These are phyloP conservation scores for Wallacemonas sp. DNA, from an alignment of 208 protist species.

Conservation along the genomic window DNA sequence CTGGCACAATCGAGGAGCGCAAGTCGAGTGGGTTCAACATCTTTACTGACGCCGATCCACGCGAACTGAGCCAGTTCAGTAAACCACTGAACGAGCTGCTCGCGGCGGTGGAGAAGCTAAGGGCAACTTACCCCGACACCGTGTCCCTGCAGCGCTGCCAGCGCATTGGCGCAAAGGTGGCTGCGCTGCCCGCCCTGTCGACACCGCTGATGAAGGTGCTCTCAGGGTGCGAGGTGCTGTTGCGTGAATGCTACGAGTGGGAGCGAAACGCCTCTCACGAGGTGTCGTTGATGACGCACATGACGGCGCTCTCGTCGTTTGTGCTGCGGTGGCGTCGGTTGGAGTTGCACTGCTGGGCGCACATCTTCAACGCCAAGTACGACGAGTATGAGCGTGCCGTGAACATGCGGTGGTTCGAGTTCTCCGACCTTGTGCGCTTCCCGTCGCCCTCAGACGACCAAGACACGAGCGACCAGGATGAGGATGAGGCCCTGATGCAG, in stretches of 20 bases:
- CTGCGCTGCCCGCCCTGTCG: slow-evolving; percentile 80
- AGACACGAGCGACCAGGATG: slow-evolving; percentile 3
- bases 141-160: slow-evolving; percentile 83
- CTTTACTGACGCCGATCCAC: slow-evolving; percentile 84
- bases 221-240: slow-evolving; percentile 94
- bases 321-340: slow-evolving; percentile 97
- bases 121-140: slow-evolving; percentile 89
- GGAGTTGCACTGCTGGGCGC: slow-evolving; percentile 95
- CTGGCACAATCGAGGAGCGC: slow-evolving; percentile 46
- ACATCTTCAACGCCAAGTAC: slow-evolving; percentile 83
- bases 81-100: slow-evolving; percentile 65
- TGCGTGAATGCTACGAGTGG: slow-evolving; percentile 95
- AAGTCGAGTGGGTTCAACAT: slow-evolving; percentile 81
- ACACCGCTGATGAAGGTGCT: slow-evolving; percentile 94
- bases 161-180: slow-evolving; percentile 79
- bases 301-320: slow-evolving; percentile 87
- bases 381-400: slow-evolving; percentile 71
- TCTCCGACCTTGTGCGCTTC: slow-evolving; percentile 70
- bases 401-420: slow-evolving; percentile 65
- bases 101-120: slow-evolving; percentile 59
- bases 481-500: slow-evolving; percentile 17
- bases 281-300: slow-evolving; percentile 89
- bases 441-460: background rate
- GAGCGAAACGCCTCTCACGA: slow-evolving; percentile 92
- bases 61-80: slow-evolving; percentile 75